Evolutionary conservation across 768 basidiomycete species (phyloP).

Genomic region (Tricholoma bakamatsutake): DNA sequence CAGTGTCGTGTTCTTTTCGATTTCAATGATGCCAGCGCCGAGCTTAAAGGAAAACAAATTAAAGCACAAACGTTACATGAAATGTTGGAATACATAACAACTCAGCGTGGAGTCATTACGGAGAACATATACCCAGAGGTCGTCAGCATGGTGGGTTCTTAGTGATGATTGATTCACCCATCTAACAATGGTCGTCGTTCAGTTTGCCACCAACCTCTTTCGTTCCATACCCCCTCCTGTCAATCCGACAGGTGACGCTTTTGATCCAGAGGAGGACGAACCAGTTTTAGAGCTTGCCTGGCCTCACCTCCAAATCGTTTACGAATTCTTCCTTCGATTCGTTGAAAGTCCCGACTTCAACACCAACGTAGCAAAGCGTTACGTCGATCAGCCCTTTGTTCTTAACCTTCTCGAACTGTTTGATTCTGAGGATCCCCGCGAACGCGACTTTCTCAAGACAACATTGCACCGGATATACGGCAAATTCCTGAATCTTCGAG

Average conservation of each 20-base stretch:
- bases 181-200: slow-evolving; percentile 5
- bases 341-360: slow-evolving; percentile 98
- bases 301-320: slow-evolving; percentile 99
- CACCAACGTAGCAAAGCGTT: slow-evolving; percentile 94
- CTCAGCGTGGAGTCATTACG: slow-evolving; percentile 92
- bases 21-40: slow-evolving; percentile 95
- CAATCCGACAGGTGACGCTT: slow-evolving; percentile 96
- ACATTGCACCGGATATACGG: slow-evolving; percentile 99
- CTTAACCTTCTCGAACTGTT: slow-evolving; percentile 96
- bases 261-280: slow-evolving; percentile 99
- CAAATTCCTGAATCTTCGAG: slow-evolving; percentile 97
- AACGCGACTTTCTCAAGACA: slow-evolving; percentile 99
- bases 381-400: slow-evolving; percentile 94
- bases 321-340: slow-evolving; percentile 99
- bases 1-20: slow-evolving; percentile 98
- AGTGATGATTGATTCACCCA: background rate
- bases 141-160: slow-evolving; percentile 81
- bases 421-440: slow-evolving; percentile 97
- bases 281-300: slow-evolving; percentile 98
- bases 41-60: slow-evolving; percentile 96
- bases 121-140: slow-evolving; percentile 99
- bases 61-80: slow-evolving; percentile 97
- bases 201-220: slow-evolving; percentile 99
- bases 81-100: slow-evolving; percentile 98
- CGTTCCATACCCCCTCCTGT: slow-evolving; percentile 99